Conservation (phyloP, 2,329 filamentous ascomycete species). For the Ophiostoma tasmaniense region DNA sequence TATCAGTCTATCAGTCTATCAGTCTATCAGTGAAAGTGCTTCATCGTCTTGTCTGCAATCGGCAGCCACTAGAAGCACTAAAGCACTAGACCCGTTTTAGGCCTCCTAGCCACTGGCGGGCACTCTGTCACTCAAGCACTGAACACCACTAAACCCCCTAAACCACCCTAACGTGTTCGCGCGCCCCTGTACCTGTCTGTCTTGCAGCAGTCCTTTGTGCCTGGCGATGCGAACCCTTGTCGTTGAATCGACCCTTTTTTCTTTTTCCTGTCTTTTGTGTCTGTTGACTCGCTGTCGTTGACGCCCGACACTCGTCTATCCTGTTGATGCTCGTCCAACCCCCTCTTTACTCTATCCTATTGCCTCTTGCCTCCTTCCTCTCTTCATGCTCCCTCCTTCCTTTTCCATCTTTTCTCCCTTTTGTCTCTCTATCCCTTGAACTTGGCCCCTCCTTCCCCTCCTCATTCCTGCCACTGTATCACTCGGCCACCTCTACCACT, state of each 20-base stretch:
- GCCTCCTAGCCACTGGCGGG: background rate
- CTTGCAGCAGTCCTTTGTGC: background rate
- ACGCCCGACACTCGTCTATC: background rate
- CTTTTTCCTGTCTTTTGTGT: background rate
- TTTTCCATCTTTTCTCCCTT: background rate
- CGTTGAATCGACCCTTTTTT: background rate
- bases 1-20: too few species aligned
- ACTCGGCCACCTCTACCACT: background rate
- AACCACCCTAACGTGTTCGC: background rate
- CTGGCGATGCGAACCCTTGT: background rate
- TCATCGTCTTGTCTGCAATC: background rate
- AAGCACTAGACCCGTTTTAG: background rate
- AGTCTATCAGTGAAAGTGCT: too few species aligned
- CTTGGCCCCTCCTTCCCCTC: conserved; percentile 1
- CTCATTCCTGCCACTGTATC: background rate
- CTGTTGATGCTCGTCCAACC: too few species aligned
- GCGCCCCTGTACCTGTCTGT: background rate
- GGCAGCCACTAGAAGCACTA: background rate
- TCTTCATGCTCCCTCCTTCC: background rate
- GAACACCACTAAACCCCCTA: background rate
- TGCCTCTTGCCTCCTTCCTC: background rate
- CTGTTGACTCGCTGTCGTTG: background rate
- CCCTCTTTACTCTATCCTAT: too few species aligned
- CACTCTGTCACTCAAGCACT: background rate
- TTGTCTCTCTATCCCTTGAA: background rate